Base-by-base conservation (phyloP, 177 flowering plant genomes). In the Vitis hybrid region DNA sequence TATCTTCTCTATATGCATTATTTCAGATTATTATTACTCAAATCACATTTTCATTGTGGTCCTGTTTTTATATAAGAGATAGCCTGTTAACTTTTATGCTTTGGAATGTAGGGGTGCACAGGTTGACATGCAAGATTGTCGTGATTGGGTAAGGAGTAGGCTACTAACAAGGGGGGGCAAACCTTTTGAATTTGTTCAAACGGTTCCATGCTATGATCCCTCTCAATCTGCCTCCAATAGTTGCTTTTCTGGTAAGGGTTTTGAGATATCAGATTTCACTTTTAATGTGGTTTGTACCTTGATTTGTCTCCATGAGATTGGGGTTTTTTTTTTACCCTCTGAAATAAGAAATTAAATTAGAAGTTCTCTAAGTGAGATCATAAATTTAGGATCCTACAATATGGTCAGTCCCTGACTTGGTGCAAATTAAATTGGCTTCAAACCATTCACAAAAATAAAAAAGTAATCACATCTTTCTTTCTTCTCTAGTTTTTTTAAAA, bases 171-270 rank as follows among this genome's bases (percentile, higher is more conserved):
- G 83, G 82, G 97, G 97, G 70, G 52, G 77, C 66, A 88, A 81
- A 76, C 92, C 99, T 72, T 87, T 84, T 82, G 94, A 90, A 55
- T 95, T 91, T 81, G 78, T 59, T 8, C 81, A 56, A 49, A 89
- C 99, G 64, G 94, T 72, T 35, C 86, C 91, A 4, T 74, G 85
- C 64, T 77, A 90, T 68, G 76, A 84, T 73, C 89, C 94, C 56
- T 69, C 84, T 70, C 72, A 76, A 15, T 63, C 88, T 49, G 69
- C 58, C 68, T 69, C 80, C 15, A 67, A 21, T 56, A 68, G 60
- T 59, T 58, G 79, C 27, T 76, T 67, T 68, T 46, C 73, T 64
- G 91, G 96, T 88, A 84, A 80, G 32, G 27, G 14, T 72, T 4
- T 69, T 55, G 24, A 40, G 24, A 21, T 58, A 27, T 32, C 30